phyloP scores from a whole-genome alignment of 2,329 filamentous ascomycete species.

The Fusarium globosum region DNA sequence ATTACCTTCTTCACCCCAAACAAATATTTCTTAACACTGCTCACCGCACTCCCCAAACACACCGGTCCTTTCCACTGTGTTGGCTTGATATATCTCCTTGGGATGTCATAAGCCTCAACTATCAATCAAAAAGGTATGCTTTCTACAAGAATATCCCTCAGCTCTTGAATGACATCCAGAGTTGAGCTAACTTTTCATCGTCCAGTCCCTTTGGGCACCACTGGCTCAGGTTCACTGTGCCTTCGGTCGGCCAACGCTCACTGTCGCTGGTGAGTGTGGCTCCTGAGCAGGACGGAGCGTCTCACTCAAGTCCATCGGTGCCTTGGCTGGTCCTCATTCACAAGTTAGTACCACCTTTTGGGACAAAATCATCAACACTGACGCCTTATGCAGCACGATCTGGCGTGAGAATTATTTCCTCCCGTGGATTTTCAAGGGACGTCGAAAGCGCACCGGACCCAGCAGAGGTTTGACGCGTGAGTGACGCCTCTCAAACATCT shows the following conservation, averaged over 20 bases:
- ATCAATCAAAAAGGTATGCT: background rate
- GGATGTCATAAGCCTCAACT: background rate
- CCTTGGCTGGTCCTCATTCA: background rate
- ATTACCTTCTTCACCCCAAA: background rate
- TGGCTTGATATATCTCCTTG: background rate
- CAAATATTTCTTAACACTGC: background rate
- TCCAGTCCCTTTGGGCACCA: background rate
- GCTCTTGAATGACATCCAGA: background rate
- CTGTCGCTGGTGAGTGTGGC: rapidly evolving
- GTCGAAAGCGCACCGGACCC: background rate
- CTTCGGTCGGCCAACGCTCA: background rate
- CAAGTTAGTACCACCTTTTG: background rate
- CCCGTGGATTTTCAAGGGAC: too few relatives aligned
- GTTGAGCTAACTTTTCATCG: background rate
- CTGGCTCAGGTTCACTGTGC: too few relatives aligned
- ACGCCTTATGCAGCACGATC: background rate
- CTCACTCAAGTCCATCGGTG: background rate
- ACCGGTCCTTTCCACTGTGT: background rate
- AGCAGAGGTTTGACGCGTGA: background rate
- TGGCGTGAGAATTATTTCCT: too few relatives aligned
- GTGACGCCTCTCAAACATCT: background rate
- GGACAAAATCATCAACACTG: background rate
- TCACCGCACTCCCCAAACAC: background rate
- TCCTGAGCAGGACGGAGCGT: background rate
- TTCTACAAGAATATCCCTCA: background rate